These are phyloP conservation scores for Suzukiozyma palmioleophila DNA, from an alignment of 1,139 yeast species.

Conservation along the genomic window DNA sequence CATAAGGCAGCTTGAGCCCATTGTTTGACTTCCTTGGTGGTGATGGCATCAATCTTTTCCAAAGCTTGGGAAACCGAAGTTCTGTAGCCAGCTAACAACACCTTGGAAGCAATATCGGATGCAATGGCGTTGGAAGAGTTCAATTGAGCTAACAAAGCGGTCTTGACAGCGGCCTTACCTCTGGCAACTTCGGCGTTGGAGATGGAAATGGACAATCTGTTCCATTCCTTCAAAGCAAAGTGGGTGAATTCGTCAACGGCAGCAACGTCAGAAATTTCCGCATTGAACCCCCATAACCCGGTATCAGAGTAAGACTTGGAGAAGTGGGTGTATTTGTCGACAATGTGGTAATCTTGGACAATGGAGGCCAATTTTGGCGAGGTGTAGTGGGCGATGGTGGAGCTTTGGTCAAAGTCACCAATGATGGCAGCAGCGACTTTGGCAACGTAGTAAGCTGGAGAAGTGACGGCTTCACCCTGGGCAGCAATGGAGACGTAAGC, in stretches of 20 bases:
- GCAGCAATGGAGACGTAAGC: slow-evolving; percentile 75
- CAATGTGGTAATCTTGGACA: slow-evolving; percentile 67
- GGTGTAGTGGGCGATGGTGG: slow-evolving; percentile 59
- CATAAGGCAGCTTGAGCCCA: slow-evolving; percentile 76
- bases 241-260: slow-evolving; percentile 72
- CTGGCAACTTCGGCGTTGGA: slow-evolving; percentile 75
- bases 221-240: slow-evolving; percentile 81
- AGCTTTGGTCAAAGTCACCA: slow-evolving; percentile 53
- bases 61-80: slow-evolving; percentile 56
- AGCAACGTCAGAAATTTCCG: slow-evolving; percentile 55
- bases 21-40: slow-evolving; percentile 54
- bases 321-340: slow-evolving; percentile 69
- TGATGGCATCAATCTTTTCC: slow-evolving; percentile 59
- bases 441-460: slow-evolving; percentile 66
- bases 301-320: slow-evolving; percentile 67
- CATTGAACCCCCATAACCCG: slow-evolving; percentile 80
- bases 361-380: slow-evolving; percentile 83
- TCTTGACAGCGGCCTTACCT: slow-evolving; percentile 62
- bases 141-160: slow-evolving; percentile 49
- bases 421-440: slow-evolving; percentile 70
- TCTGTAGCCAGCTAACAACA: slow-evolving; percentile 59
- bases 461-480: slow-evolving; percentile 59
- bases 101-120: slow-evolving; percentile 55
- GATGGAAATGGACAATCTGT: slow-evolving; percentile 71
- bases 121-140: slow-evolving; percentile 48